These are phyloP conservation scores for Talaromyces sp. DNA, from an alignment of 2,329 filamentous ascomycete genomes.

Conservation along the genomic window DNA sequence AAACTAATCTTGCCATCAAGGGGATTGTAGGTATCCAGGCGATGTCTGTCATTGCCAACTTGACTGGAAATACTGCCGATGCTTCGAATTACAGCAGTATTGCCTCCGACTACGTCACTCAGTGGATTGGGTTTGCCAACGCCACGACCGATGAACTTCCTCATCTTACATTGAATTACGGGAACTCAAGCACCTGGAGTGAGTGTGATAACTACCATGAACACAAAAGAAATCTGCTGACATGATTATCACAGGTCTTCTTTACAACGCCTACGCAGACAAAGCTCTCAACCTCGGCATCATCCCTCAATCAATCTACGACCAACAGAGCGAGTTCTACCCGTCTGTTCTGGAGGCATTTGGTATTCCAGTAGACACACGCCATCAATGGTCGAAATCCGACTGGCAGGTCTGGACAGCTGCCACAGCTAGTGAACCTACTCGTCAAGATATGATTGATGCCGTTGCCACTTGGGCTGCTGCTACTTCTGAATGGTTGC, in stretches of 20 bases:
- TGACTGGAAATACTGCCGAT: conserved; percentile 45
- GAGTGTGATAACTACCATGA: neutral
- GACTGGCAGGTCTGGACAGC: conserved; percentile 15
- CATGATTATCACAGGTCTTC: conserved; percentile 15
- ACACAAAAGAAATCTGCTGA: too few species aligned
- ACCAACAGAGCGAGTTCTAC: conserved; percentile 53
- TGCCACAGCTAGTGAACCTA: neutral
- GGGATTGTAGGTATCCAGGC: conserved; percentile 59
- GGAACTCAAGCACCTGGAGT: conserved; percentile 18
- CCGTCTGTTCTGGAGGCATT: conserved; percentile 47
- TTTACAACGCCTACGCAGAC: conserved; percentile 56
- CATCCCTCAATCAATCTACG: conserved; percentile 51
- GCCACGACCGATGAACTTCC: conserved; percentile 37
- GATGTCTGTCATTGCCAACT: conserved; percentile 53
- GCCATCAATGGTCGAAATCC: conserved; percentile 48
- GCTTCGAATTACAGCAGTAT: conserved; percentile 45
- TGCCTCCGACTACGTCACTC: conserved; percentile 49
- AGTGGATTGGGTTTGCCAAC: conserved; percentile 49
- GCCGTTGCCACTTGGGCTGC: conserved; percentile 2
- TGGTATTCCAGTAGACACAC: conserved; percentile 53
- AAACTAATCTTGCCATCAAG: conserved; percentile 59
- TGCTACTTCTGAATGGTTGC: conserved; percentile 5
- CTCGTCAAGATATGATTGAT: conserved; percentile 11
- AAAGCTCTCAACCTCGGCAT: conserved; percentile 45
- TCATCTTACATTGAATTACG: conserved; percentile 52